Conservation (phyloP, 257 asterid genomes). For the Oldenlandia corymbosa region DNA sequence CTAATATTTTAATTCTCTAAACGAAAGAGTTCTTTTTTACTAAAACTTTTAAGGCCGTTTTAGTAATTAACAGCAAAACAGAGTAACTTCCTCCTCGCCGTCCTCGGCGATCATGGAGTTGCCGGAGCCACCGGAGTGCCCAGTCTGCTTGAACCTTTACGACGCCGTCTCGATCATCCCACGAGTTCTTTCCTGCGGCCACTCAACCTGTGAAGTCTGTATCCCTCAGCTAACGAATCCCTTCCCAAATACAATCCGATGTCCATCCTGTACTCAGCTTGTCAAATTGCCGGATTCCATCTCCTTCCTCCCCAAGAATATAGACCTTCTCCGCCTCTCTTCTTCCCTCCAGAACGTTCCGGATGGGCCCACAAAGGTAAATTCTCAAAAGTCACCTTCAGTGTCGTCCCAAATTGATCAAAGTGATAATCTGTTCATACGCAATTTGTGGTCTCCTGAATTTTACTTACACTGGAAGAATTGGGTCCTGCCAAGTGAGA, state of each 20-base stretch:
- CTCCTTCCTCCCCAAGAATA: slow-evolving; percentile 79
- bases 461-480: slow-evolving; percentile 56
- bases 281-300: slow-evolving; percentile 48
- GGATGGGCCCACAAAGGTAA: slow-evolving; percentile 24
- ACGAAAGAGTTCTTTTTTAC: too few species aligned
- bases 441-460: slow-evolving; percentile 52
- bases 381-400: slow-evolving; percentile 26
- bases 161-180: slow-evolving; percentile 55
- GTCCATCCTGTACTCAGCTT: slow-evolving; percentile 76
- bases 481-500: slow-evolving; percentile 60
- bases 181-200: slow-evolving; percentile 89
- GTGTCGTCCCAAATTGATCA: neutral
- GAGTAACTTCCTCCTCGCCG: too few species aligned
- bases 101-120: slow-evolving; percentile 40
- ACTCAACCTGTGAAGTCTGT: slow-evolving; percentile 75
- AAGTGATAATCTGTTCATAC: slow-evolving; percentile 17
- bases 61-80: too few species aligned
- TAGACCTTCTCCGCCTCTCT: slow-evolving; percentile 77
- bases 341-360: slow-evolving; percentile 29
- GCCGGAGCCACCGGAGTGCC: slow-evolving; percentile 60
- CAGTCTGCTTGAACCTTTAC: slow-evolving; percentile 73
- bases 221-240: slow-evolving; percentile 66
- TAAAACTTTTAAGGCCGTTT: too few species aligned
- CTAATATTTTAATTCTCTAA: too few species aligned
- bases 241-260: slow-evolving; percentile 63